phyloP scores from a whole-genome alignment of 2,329 filamentous ascomycete genomes.

The Pyrenophora graminea region DNA sequence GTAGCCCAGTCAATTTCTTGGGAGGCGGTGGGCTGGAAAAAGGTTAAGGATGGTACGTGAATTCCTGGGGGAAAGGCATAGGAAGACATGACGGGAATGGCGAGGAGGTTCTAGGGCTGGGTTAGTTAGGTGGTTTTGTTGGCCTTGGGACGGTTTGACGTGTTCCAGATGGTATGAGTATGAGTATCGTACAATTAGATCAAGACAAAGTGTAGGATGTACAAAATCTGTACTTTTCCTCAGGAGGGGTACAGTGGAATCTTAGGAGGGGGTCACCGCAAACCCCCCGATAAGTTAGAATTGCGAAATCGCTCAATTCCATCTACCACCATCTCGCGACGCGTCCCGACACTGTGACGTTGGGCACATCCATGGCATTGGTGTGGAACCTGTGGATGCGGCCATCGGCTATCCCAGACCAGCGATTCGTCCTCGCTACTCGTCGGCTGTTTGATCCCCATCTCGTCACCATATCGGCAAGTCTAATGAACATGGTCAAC shows the following conservation, averaged over 20 bases:
- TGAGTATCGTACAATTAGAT: too few relatives aligned
- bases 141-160: background rate
- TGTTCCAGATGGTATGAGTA: too few relatives aligned
- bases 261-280: too few relatives aligned
- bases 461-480: slow-evolving; percentile 4
- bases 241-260: too few relatives aligned
- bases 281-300: background rate
- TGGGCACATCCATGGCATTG: slow-evolving; percentile 3
- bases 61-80: slow-evolving; percentile 56
- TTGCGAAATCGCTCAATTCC: slow-evolving; percentile 22
- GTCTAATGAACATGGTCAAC: slow-evolving; percentile 5
- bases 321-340: slow-evolving; percentile 15
- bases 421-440: slow-evolving; percentile 14
- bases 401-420: background rate
- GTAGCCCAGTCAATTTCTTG: slow-evolving; percentile 63
- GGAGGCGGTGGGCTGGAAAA: slow-evolving; percentile 53
- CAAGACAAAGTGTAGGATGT: too few relatives aligned
- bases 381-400: slow-evolving; percentile 2
- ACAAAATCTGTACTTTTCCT: too few relatives aligned
- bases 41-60: slow-evolving; percentile 62
- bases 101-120: slow-evolving; percentile 40
- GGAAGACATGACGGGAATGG: slow-evolving; percentile 29
- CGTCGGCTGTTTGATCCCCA: slow-evolving; percentile 2
- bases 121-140: slow-evolving; percentile 12
- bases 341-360: slow-evolving; percentile 24